phyloP scores from a whole-genome alignment of 495 filamentous ascomycete species.

The Acidomyces sp. region DNA sequence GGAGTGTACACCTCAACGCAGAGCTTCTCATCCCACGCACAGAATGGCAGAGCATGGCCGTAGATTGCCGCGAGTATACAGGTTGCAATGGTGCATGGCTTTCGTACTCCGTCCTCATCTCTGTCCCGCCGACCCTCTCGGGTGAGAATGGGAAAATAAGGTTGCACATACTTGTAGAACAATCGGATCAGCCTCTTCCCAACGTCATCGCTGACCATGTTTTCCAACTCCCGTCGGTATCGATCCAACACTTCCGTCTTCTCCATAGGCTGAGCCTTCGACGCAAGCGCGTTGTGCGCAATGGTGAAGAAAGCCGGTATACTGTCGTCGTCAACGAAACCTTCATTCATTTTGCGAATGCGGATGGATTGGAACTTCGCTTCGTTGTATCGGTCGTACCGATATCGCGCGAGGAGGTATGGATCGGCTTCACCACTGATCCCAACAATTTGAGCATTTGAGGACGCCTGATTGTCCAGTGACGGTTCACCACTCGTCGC shows the following conservation, averaged over 20 bases:
- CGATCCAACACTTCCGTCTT: slow-evolving; percentile 2
- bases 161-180: slow-evolving; percentile 20
- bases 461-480: slow-evolving; percentile 10
- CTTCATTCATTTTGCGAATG: slow-evolving; percentile 16
- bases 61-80: slow-evolving; percentile 19
- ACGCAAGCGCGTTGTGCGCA: slow-evolving; percentile 15
- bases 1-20: slow-evolving; percentile 16
- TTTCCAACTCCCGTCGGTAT: slow-evolving; percentile 13
- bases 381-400: slow-evolving; percentile 18
- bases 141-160: slow-evolving; percentile 18
- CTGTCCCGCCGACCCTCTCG: slow-evolving; percentile 4
- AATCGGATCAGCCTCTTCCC: slow-evolving; percentile 16
- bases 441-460: slow-evolving; percentile 12
- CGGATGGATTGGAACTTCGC: slow-evolving; percentile 15
- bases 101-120: slow-evolving; percentile 2
- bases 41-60: slow-evolving; percentile 18
- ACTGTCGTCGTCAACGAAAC: neutral
- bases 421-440: slow-evolving; percentile 15
- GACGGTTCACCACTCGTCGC: slow-evolving; percentile 13
- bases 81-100: slow-evolving; percentile 8
- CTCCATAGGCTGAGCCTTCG: slow-evolving; percentile 16
- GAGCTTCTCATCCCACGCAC: slow-evolving; percentile 19
- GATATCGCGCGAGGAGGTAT: slow-evolving; percentile 13
- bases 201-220: slow-evolving; percentile 19
- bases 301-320: slow-evolving; percentile 16